phyloP scores from a whole-genome alignment of 2,329 filamentous ascomycete genomes.

The Phyllosticta capitalensis region DNA sequence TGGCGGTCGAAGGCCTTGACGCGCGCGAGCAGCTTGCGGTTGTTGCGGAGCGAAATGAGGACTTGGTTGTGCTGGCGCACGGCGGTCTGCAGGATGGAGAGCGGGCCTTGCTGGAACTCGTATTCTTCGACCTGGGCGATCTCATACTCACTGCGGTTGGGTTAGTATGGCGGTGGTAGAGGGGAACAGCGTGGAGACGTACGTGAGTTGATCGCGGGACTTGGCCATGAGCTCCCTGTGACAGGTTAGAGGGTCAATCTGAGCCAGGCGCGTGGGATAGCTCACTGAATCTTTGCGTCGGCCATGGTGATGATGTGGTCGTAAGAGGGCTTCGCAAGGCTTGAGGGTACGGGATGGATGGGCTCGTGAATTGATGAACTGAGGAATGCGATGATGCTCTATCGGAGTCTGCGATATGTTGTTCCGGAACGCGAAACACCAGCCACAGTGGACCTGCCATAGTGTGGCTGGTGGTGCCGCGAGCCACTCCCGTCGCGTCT shows the following conservation, averaged over 20 bases:
- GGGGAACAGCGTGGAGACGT: constrained; percentile 35
- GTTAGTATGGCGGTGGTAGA: constrained; percentile 6
- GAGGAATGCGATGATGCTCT: background rate
- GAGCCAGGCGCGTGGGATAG: background rate
- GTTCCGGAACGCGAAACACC: background rate
- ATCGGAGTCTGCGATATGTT: background rate
- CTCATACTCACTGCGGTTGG: constrained; percentile 66
- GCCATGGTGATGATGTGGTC: constrained; percentile 12
- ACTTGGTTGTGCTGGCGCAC: constrained; percentile 93
- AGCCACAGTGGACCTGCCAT: background rate
- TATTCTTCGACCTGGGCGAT: constrained; percentile 72
- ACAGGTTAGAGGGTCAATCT: constrained; percentile 17
- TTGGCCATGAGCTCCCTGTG: constrained; percentile 78
- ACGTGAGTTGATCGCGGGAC: constrained; percentile 86
- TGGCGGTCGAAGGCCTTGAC: constrained; percentile 98
- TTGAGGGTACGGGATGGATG: background rate
- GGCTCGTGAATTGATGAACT: background rate
- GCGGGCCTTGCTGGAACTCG: constrained; percentile 68
- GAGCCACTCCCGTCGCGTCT: background rate
- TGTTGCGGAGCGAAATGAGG: constrained; percentile 94
- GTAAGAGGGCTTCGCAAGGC: background rate
- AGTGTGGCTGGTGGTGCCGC: background rate
- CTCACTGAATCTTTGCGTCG: constrained; percentile 38
- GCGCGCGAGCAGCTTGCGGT: constrained; percentile 91
- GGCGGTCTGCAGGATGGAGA: constrained; percentile 94